phyloP scores from a whole-genome alignment of 164 flowering plant genomes.

The Houttuynia cordata region DNA sequence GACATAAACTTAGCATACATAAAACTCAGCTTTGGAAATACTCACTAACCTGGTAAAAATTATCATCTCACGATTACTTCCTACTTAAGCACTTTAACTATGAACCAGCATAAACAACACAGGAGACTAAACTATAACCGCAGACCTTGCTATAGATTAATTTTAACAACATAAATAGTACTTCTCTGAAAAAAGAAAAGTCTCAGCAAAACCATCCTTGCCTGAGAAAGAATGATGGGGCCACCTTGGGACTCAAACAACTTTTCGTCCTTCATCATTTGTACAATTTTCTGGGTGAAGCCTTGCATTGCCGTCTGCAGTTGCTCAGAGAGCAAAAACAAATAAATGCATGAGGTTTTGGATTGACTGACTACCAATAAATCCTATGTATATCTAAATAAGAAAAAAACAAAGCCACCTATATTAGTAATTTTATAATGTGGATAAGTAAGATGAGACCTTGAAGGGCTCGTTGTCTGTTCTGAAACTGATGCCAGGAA shows the following conservation, averaged over 20 bases:
- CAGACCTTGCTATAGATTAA: not conserved
- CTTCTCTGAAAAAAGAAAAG: not conserved
- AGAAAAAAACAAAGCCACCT: not conserved
- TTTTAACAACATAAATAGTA: not conserved
- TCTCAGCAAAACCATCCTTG: slow-evolving; percentile 1
- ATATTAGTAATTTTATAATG: not conserved
- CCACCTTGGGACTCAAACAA: slow-evolving; percentile 74
- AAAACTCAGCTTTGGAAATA: not conserved
- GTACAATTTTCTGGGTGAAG: slow-evolving; percentile 59
- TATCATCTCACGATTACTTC: not conserved
- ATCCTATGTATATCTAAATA: too few relatives aligned
- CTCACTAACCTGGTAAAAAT: too few relatives aligned
- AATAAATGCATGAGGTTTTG: too few relatives aligned
- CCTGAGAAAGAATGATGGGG: slow-evolving; percentile 73
- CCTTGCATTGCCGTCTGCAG: slow-evolving; percentile 66
- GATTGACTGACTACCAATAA: too few relatives aligned
- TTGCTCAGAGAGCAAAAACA: not conserved
- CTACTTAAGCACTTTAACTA: not conserved
- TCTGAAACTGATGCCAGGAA: slow-evolving; percentile 70
- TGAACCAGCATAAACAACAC: not conserved
- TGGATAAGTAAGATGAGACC: slow-evolving; percentile 23
- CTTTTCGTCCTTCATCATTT: slow-evolving; percentile 55
- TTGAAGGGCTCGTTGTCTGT: slow-evolving; percentile 82
- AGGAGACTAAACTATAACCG: not conserved
- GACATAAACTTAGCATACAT: not conserved